Evolutionary conservation across 2,329 filamentous ascomycete species (phyloP), one percentile per base, ranked within the genome.

Genomic region (Aspergillus costaricaensis): DNA sequence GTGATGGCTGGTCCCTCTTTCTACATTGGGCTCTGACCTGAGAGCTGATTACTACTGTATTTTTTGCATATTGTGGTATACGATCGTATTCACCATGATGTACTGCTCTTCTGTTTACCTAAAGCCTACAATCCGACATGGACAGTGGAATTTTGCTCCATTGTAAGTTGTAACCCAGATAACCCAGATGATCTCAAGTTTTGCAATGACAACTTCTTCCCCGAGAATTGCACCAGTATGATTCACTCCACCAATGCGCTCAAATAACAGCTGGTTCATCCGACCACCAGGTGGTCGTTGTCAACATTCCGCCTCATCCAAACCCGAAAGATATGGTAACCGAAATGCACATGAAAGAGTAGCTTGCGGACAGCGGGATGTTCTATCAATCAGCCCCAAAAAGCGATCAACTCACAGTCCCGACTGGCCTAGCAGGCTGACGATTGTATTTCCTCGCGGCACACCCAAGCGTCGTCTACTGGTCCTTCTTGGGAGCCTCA

Each of bases 401-500:
- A 12, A 50, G 17, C 14, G 38, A 52, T 14, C 23, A 25, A 23
- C 25, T 36, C 17, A 19, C n/a, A 23, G 9, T 38, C 30, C 21
- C 50, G 15, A 12, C 14, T 53, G 50, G 14, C 30, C 30, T 15
- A 38, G 15, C 50, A 19, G 21, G 12, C n/a, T n/a, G 17, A 19
- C 23, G 9, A 21, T 30, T 14, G 38, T 30, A 43, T 38, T 5
- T 32, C 47, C 17, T 12, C 9, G 47, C 15, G 7, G 10, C 25
- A 32, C 12, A 17, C n/a, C 7, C 25, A 27, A 50, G 15, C 12
- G 23, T 12, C 8, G 25, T 66, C 77, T 79, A 87, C 70, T 81
- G 75, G 68, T 82, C 80, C 77, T 86, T 86, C 80, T 85, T 86
- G 58, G 81, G 78, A 39, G 75, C 78, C 56, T 73, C 72, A 60